Evolutionary conservation across 495 filamentous ascomycete species (phyloP).

Genomic region (Neurospora cerealis): DNA sequence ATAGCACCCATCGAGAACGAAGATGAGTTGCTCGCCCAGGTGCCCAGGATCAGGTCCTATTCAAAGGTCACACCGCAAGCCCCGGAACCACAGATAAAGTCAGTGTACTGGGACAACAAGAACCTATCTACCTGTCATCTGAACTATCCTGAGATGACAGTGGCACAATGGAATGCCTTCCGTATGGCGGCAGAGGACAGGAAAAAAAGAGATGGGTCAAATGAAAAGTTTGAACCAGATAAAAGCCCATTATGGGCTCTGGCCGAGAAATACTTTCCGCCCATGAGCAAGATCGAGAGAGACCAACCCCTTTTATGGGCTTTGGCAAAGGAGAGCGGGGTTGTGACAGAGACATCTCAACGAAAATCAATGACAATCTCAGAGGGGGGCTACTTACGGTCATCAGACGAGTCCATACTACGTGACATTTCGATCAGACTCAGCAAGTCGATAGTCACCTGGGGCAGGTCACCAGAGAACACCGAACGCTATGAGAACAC

Average conservation of each 20-base stretch:
- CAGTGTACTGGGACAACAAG: slow-evolving; percentile 39
- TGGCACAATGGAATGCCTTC: slow-evolving; percentile 38
- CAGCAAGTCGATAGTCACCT: slow-evolving; percentile 55
- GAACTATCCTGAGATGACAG: slow-evolving; percentile 44
- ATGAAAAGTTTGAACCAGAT: slow-evolving; percentile 35
- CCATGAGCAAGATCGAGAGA: slow-evolving; percentile 4
- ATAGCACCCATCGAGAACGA: slow-evolving; percentile 15
- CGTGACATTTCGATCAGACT: slow-evolving; percentile 49
- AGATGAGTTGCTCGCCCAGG: slow-evolving; percentile 24
- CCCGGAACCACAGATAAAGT: slow-evolving; percentile 13
- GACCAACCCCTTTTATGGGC: background rate
- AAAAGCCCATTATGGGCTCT: slow-evolving; percentile 35
- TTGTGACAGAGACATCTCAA: background rate
- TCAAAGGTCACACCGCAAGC: slow-evolving; percentile 37
- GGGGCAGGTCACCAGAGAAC: slow-evolving; percentile 57
- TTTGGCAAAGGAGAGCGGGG: background rate
- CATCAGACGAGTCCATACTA: slow-evolving; percentile 8
- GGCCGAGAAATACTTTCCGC: slow-evolving; percentile 39
- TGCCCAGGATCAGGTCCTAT: slow-evolving; percentile 25
- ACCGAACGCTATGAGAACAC: slow-evolving; percentile 57
- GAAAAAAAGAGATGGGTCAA: slow-evolving; percentile 34
- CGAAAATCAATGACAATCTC: background rate
- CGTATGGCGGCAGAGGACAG: slow-evolving; percentile 28
- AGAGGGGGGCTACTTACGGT: background rate
- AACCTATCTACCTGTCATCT: slow-evolving; percentile 41